Base-by-base conservation (phyloP, 1,139 yeast species). In the Suhomyces kunorum region DNA sequence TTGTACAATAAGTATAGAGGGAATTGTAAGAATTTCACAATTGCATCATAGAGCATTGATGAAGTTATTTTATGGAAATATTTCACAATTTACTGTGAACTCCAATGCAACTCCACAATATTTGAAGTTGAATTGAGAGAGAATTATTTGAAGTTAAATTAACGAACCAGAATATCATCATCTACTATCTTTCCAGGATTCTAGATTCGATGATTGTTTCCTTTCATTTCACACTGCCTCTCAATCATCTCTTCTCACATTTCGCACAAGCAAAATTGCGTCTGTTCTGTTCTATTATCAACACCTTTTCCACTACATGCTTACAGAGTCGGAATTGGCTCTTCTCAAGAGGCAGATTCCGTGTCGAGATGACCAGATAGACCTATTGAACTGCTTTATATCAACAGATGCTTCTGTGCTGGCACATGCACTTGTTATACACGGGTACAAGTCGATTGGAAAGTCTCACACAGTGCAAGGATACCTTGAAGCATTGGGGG, bases 371-470 rank as follows among this genome's bases (percentile, higher is more conserved):
- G 35, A 44, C 5, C 68, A 68, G 42, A 44, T 61, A 9, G 63
- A 57, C 5, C 53, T 67, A n/a, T 50, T 69, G 11, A 48, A 51
- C 27, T 53, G 68, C 0, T 63, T 64, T 39, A 38, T 68, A 6
- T 43, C 63, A 5, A 42, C 29, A 7, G 60, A 64, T 11, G 32
- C 50, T 1, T 44, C 38, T 1, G 36, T 51, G 2, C 61, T 62
- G 59, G 58, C 54, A 5, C 63, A 67, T 3, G 51, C 61, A 13
- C 43, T 71, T 11, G 53, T 69, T 3, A 63, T 71, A 5, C 73
- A 69, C 45, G 77, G 78, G 1, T 66, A 61, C 50, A 66, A 68
- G 41, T 59, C 76, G 1, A 57, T 62, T 7, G 78, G 78, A 0
- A 72, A 72, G 48, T 54, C 74, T 1, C 53, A 55, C 30, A 58